phyloP scores from a whole-genome alignment of 202 grass and related monocot species.

The Panicum virgatum region DNA sequence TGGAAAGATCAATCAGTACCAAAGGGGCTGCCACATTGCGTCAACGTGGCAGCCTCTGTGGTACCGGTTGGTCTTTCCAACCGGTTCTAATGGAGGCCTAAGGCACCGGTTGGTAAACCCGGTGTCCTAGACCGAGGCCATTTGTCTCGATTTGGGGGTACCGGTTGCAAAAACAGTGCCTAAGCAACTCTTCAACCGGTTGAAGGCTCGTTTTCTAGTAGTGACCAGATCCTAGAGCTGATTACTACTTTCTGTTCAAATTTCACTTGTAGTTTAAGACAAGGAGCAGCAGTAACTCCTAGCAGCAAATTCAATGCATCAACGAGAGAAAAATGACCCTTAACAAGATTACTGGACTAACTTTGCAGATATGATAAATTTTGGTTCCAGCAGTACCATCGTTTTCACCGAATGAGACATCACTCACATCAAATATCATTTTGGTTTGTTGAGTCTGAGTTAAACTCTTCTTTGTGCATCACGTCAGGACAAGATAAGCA shows the following conservation, averaged over 20 bases:
- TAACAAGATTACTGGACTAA: neutral
- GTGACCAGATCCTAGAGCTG: neutral
- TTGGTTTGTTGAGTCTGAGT: neutral
- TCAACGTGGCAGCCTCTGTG: too few relatives aligned
- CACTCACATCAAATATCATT: constrained; percentile 12
- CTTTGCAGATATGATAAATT: neutral
- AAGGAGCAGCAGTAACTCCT: neutral
- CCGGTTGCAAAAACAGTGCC: too few relatives aligned
- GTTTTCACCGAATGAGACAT: neutral
- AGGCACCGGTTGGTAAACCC: too few relatives aligned
- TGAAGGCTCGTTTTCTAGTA: too few relatives aligned
- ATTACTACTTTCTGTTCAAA: neutral
- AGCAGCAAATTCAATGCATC: neutral
- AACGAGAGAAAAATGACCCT: neutral
- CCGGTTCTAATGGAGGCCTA: too few relatives aligned
- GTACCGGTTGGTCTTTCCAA: too few relatives aligned
- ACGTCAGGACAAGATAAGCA: neutral
- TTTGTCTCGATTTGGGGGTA: too few relatives aligned
- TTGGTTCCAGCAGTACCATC: neutral
- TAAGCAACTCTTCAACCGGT: too few relatives aligned
- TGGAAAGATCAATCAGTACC: too few relatives aligned
- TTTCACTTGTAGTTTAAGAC: neutral
- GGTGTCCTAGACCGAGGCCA: too few relatives aligned
- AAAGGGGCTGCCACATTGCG: too few relatives aligned
- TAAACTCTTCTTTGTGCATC: constrained; percentile 20